phyloP scores from a whole-genome alignment of 768 basidiomycete genomes.

The Suillus subalutaceus region DNA sequence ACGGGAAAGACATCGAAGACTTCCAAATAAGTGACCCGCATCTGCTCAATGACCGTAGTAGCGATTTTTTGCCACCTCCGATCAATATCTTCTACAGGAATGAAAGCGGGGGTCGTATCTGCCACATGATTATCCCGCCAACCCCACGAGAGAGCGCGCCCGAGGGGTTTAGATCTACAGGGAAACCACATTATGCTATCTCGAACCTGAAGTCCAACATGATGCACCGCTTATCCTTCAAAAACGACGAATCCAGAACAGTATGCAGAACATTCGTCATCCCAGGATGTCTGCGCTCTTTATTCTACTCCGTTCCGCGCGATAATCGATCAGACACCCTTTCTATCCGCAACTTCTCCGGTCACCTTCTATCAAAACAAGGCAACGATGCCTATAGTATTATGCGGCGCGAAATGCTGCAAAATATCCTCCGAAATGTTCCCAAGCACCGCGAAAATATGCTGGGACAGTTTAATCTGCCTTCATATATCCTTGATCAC shows the following conservation, averaged over 20 bases:
- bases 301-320: constrained; percentile 31
- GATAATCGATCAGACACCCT: constrained; percentile 30
- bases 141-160: constrained; percentile 25
- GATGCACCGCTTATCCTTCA: constrained; percentile 30
- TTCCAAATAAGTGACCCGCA: constrained; percentile 36
- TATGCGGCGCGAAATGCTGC: constrained; percentile 22
- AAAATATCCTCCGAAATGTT: constrained; percentile 25
- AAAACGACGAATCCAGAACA: constrained; percentile 24
- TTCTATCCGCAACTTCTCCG: constrained; percentile 34
- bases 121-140: constrained; percentile 33
- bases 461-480: constrained; percentile 30
- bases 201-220: constrained; percentile 27
- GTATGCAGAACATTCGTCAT: constrained; percentile 34
- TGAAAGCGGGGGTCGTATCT: constrained; percentile 29
- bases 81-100: constrained; percentile 38
- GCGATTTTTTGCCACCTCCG: constrained; percentile 31
- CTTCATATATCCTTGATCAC: constrained; percentile 20
- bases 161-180: constrained; percentile 19
- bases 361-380: constrained; percentile 40
- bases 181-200: constrained; percentile 33
- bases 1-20: constrained; percentile 36
- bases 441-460: constrained; percentile 20
- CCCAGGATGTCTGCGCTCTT: constrained; percentile 35
- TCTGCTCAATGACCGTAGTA: constrained; percentile 23
- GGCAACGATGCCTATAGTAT: constrained; percentile 27